These are phyloP conservation scores for Aspergillus sp. DNA, from an alignment of 2,329 filamentous ascomycete species.

Conservation along the genomic window DNA sequence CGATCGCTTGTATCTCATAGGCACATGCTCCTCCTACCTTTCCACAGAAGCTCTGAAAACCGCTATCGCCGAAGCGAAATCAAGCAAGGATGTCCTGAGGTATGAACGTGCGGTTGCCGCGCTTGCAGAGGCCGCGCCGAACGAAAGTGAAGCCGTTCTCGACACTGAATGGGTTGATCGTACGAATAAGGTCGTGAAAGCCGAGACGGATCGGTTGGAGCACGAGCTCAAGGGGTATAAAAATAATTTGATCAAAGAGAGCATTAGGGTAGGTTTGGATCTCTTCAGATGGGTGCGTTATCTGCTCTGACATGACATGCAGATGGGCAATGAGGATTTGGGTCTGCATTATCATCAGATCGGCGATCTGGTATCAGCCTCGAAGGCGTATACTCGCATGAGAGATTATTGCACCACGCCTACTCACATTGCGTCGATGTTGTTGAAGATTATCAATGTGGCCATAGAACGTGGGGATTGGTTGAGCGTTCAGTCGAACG, in stretches of 20 bases:
- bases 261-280: conserved; percentile 61
- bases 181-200: conserved; percentile 57
- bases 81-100: conserved; percentile 60
- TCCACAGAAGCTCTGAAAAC: conserved; percentile 71
- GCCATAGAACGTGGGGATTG: conserved; percentile 71
- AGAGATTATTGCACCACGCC: conserved; percentile 78
- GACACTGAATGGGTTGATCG: conserved; percentile 70
- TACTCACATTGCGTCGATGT: conserved; percentile 75
- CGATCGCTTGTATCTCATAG: conserved; percentile 74
- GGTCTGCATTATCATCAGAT: conserved; percentile 73
- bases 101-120: conserved; percentile 63
- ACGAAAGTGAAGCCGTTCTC: conserved; percentile 57
- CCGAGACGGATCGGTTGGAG: conserved; percentile 69
- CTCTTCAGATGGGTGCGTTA: neutral
- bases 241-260: conserved; percentile 95
- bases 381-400: conserved; percentile 77
- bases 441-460: conserved; percentile 67
- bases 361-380: conserved; percentile 64
- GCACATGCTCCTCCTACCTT: conserved; percentile 65
- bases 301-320: neutral
- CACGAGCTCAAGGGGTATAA: conserved; percentile 84
- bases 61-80: conserved; percentile 67
- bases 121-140: conserved; percentile 55
- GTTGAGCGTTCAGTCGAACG: conserved; percentile 55
- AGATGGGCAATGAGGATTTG: conserved; percentile 94